Evolutionary conservation across 2,329 filamentous ascomycete species (phyloP).

Genomic region (Fusarium tjaetaba): DNA sequence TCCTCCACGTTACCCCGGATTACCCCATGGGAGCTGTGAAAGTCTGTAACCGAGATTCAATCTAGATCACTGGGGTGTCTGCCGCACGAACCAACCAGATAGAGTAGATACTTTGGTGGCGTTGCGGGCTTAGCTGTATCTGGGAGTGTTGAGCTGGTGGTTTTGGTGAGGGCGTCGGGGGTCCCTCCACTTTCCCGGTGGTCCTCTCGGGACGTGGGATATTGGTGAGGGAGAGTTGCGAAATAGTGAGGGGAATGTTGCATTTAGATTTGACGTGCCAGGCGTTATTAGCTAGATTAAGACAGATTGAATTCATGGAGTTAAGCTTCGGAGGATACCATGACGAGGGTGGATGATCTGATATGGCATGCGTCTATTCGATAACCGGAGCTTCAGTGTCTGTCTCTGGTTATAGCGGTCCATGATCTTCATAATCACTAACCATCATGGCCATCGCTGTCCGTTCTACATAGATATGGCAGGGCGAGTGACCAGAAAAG

Average conservation of each 20-base stretch:
- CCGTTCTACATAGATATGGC: accelerated
- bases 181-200: slow-evolving; percentile 18
- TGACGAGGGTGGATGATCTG: background rate
- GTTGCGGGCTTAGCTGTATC: background rate
- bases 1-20: slow-evolving; percentile 27
- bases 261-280: background rate
- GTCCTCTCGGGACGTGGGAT: slow-evolving; percentile 13
- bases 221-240: background rate
- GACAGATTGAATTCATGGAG: too few species aligned
- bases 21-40: background rate
- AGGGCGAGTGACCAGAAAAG: background rate
- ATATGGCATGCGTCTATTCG: background rate
- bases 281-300: too few species aligned
- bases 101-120: background rate
- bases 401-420: background rate
- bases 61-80: background rate
- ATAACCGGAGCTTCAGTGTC: too few species aligned
- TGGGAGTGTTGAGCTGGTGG: background rate
- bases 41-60: background rate
- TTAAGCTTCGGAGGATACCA: accelerated
- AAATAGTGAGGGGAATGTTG: background rate
- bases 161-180: background rate
- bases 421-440: accelerated
- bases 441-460: accelerated
- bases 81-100: background rate